Evolutionary conservation across 306 rosid species (phyloP), one percentile per base, ranked within the genome.

Genomic region (Senna tora): DNA sequence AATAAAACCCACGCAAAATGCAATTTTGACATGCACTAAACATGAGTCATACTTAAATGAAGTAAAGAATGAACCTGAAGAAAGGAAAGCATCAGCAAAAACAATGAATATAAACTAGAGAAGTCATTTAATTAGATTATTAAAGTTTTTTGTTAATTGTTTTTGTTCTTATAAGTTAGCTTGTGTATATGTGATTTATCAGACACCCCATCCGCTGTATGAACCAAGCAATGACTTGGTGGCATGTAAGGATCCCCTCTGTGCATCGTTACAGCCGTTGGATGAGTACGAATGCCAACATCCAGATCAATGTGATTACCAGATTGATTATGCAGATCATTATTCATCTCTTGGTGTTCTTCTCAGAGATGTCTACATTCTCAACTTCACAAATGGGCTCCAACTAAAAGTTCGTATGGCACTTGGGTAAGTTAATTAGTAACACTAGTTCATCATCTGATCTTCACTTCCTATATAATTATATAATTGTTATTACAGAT

Each of bases 141-240:
- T n/a, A n/a, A n/a, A n/a, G n/a, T n/a, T n/a, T n/a, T n/a, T n/a
- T n/a, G n/a, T n/a, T n/a, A n/a, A n/a, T n/a, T n/a, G n/a, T n/a
- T n/a, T n/a, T n/a, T n/a, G n/a, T n/a, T n/a, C n/a, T n/a, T n/a
- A n/a, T n/a, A n/a, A n/a, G n/a, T n/a, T n/a, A n/a, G n/a, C n/a
- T n/a, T n/a, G 30, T 25, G 30, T 25, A 3, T 25, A 1, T 25
- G 30, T 25, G 1, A 22, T 46, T 60, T 65, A 69, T 53, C 89
- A 93, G 98, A 79, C 97, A 16, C 92, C 90, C 7, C 98, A 93
- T 84, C 97, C 92, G 1, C 88, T 77, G 8, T 90, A 93, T 73
- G 65, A 25, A 67, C 98, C 96, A 11, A 87, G 84, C 85, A 83
- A 85, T 8, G 96, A 90, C 80, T 79, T 85, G n/a, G 93, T 93